Base-by-base conservation (phyloP, 2,329 filamentous ascomycete genomes). In the Fusarium anguioides region DNA sequence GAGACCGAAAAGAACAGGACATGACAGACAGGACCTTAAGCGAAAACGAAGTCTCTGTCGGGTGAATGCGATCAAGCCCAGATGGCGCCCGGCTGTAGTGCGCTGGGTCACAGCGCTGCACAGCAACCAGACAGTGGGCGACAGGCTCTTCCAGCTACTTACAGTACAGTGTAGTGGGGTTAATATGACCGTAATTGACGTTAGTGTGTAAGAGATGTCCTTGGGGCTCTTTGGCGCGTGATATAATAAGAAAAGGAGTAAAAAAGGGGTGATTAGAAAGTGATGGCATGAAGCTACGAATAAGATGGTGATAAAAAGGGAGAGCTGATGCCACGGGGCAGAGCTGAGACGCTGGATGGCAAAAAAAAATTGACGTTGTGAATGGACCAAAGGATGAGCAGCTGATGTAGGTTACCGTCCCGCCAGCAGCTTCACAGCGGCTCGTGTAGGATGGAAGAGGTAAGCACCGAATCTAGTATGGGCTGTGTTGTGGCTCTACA, bases 341-440 rank as follows among this genome's bases (percentile, higher is more conserved):
- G 47, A 60, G 63, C 49, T 64, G 50, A 23, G 64, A 56, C 17
- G 48, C 15, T 40, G 46, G 60, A 68, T 61, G 64, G 60, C 42
- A 15, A 60, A 49, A 60, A 49, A 49, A 53, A 20, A 45, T 37
- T 31, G 45, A 45, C 37, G 15, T 33, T 54, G 35, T 63, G 60
- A 64, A 49, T 64, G 60, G 61, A 36, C 42, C 29, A 45, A 49
- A 48, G 49, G 47, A 53, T 37, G 53, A 46, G 64, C 58, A 68
- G 58, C 64, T 68, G 64, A 68, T 67, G n/a, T n/a, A n/a, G 41
- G 37, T 45, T 52, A 54, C 45, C 23, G 51, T 65, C 62, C 45
- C 23, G 51, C 64, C 62, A 66, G 63, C 60, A 65, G 33, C 31
- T 31, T 12, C 37, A 17, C n/a, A 61, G 23, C 3, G 18, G 44